Base-by-base conservation (phyloP, 2,329 filamentous ascomycete species). In the Botrytis deweyae region DNA sequence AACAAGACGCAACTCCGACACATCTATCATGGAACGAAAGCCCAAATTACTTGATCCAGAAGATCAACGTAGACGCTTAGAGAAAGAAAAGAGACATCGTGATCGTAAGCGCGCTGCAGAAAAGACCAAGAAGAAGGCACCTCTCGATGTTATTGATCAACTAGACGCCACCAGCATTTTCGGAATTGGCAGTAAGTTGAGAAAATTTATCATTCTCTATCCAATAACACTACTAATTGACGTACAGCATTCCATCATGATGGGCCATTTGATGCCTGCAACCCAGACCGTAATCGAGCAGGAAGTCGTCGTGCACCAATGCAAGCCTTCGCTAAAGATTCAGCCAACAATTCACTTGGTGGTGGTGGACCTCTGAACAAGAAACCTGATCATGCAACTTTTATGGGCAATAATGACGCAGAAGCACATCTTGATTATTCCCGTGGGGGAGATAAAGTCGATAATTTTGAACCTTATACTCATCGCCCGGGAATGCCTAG, bases 121-220 rank as follows among this genome's bases (percentile, higher is more conserved):
- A 82, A 72, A 78, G 58, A 68, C 75, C 9, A 80, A 76, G 72
- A 83, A 79, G 76, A 80, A 76, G 73, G 82, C 79, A 74, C 80
- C 83, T 46, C 83, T 98, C 77, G 96, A 99, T 82, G 88, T 98
- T 64, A 98, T 99, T 80, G 96, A 99, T 84, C 95, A 98, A 82
- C 86, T 99, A 77, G 96, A 98, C 84, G 95, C 96, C 76, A 98
- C 95, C 7, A 95, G 95, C 82, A 97, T 98, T 78, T 98, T 97
- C 81, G 95, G 96, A 73, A 93, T 92, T 79, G 95, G 95, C 83
- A 86, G 94, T 97, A 86, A 84, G 93, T 90, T 65, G 1, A 55
- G 18, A 55, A 29, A 55, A 40, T 0, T 8, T 29, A 42, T 58
- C 5, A 58, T 68, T 29, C 55, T 68, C 36, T n/a, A 58, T 68